These are phyloP conservation scores for Penicillium samsonianum DNA, from an alignment of 495 filamentous ascomycete species.

Conservation along the genomic window DNA sequence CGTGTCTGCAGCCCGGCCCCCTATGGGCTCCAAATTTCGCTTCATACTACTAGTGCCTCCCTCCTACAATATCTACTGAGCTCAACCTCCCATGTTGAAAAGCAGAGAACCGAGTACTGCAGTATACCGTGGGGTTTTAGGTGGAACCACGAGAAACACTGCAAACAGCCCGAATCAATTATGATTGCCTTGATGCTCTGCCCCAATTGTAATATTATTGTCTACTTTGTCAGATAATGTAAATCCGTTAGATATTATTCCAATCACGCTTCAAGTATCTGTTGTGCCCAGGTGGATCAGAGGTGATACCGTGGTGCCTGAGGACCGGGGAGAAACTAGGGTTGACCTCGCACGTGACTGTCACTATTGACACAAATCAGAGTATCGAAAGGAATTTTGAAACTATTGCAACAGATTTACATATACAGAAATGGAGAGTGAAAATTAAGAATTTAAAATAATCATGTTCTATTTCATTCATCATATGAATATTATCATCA, in stretches of 20 bases:
- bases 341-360: conserved; percentile 7
- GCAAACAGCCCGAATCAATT: no score
- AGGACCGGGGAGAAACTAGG: conserved; percentile 2
- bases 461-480: neutral
- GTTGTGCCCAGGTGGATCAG: neutral
- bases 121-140: no score
- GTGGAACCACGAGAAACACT: no score
- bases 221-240: neutral
- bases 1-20: no score
- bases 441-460: neutral
- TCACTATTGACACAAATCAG: neutral
- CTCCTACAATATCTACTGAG: no score
- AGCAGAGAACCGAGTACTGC: no score
- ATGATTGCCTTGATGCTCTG: no score
- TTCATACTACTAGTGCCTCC: no score
- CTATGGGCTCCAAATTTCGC: no score
- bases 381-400: neutral
- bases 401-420: neutral
- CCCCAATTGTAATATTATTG: no score
- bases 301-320: neutral
- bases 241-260: neutral
- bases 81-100: no score
- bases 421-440: neutral
- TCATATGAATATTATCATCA: conserved; percentile 25
- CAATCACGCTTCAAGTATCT: no score